Base-by-base conservation (phyloP, 306 rosid genomes). In the Pyrus bretschneideri region DNA sequence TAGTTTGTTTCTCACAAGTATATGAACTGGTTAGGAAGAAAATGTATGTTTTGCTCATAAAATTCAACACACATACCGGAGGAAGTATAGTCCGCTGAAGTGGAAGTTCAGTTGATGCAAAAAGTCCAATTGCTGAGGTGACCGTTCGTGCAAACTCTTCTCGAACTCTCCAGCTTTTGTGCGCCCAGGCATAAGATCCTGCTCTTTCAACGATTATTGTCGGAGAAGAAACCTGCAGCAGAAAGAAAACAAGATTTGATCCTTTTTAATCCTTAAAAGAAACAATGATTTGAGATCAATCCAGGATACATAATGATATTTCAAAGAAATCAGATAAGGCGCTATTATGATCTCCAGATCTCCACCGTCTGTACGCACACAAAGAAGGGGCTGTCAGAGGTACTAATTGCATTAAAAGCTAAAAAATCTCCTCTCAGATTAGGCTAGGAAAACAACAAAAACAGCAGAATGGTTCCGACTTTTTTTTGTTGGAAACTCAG, bases 131-230 rank as follows among this genome's bases (percentile, higher is more conserved):
- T 72, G 98, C 98, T 52, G 96, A 88, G 8, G 99, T 96, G 82
- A 96, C 97, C 6, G 99, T 96, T 61, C 99, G 93, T 3, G 88
- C 92, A 81, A 96, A 96, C 85, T 96, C 99, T 83, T 96, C 98
- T 72, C 99, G 87, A 58, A 92, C 91, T 85, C 99, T 93, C 99
- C 99, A 93, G 85, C 97, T 93, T 87, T 78, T 96, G 88, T 93
- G 91, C 21, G 84, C 73, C 99, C 99, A 96, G 54, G 98, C 99
- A 86, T 82, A 93, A 73, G 97, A 87, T 70, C 99, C 99, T 14
- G 99, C 97, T 86, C 99, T 80, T 86, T 96, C 99, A 77, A 96
- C 99, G 73, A 93, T 91, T 85, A 96, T 91, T 40, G 99, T 93
- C 13, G 99, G 98, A 68, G 99, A 96, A 71, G 98, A 96, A 76